Conservation (phyloP, 768 basidiomycete species). For the Leccinellum albellum region DNA sequence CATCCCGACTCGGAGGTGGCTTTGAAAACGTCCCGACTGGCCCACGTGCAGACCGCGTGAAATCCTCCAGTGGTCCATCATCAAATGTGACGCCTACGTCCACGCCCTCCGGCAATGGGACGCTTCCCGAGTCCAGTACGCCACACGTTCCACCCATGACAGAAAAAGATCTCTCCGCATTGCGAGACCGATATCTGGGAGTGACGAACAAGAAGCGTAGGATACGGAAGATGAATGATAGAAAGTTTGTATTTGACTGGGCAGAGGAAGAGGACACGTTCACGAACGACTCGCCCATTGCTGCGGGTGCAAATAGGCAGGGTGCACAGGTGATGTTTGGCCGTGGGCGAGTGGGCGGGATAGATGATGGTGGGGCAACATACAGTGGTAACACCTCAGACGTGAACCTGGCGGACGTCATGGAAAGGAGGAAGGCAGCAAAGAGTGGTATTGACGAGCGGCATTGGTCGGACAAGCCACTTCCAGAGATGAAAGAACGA, state of each 20-base stretch:
- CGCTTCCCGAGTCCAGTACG: slow-evolving; percentile 37
- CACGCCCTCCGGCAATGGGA: slow-evolving; percentile 19
- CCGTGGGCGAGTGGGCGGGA: slow-evolving; percentile 76
- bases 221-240: slow-evolving; percentile 91
- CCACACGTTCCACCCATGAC: slow-evolving; percentile 65
- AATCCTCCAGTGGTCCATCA: slow-evolving; percentile 31
- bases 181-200: slow-evolving; percentile 92
- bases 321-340: slow-evolving; percentile 89
- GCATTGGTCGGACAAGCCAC: slow-evolving; percentile 95
- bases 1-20: slow-evolving; percentile 38
- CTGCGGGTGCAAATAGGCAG: slow-evolving; percentile 67
- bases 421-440: slow-evolving; percentile 78
- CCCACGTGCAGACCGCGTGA: slow-evolving; percentile 72
- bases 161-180: slow-evolving; percentile 72
- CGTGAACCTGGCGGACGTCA: slow-evolving; percentile 66
- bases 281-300: slow-evolving; percentile 68
- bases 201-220: slow-evolving; percentile 92
- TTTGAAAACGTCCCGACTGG: slow-evolving; percentile 79
- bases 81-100: slow-evolving; percentile 44
- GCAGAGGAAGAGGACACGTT: slow-evolving; percentile 95
- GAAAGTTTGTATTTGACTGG: slow-evolving; percentile 99
- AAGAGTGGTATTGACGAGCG: slow-evolving; percentile 86
- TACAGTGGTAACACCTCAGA: slow-evolving; percentile 38
- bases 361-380: slow-evolving; percentile 67
- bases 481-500: slow-evolving; percentile 90